Evolutionary conservation across 192 early-diverging fungal genomes (phyloP).

Genomic region (Umbelopsis sp.): DNA sequence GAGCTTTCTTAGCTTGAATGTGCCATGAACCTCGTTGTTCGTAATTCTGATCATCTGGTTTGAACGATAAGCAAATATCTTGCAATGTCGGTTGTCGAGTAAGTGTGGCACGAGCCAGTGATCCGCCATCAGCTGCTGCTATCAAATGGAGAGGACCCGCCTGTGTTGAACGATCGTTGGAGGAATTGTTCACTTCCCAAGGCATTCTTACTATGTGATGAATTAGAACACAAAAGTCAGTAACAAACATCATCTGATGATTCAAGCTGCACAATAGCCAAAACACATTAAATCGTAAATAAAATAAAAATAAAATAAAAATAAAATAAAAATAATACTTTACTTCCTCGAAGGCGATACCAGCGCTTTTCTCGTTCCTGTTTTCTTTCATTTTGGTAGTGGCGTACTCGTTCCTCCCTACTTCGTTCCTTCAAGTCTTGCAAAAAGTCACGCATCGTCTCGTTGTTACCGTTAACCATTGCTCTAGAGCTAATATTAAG

Average conservation of each 20-base stretch:
- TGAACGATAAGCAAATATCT: constrained; percentile 10
- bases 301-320: background rate
- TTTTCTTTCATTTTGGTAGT: constrained; percentile 9
- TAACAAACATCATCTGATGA: too few relatives aligned
- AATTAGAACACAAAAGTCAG: too few relatives aligned
- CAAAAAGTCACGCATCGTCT: constrained; percentile 18
- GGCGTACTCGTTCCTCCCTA: constrained; percentile 13
- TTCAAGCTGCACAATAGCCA: too few relatives aligned
- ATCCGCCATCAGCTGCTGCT: background rate
- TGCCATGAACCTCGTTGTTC: constrained; percentile 11
- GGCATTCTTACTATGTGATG: constrained; percentile 14
- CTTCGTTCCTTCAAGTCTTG: constrained; percentile 9
- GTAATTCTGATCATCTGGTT: background rate
- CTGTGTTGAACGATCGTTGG: background rate
- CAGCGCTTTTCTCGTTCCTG: constrained; percentile 17
- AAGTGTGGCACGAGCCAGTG: background rate
- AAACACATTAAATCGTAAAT: background rate
- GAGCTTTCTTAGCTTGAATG: constrained; percentile 6
- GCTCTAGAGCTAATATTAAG: background rate
- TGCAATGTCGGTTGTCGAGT: constrained; percentile 8
- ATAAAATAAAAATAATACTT: constrained; percentile 3
- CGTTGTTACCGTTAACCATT: constrained; percentile 8
- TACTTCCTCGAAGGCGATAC: constrained; percentile 25
- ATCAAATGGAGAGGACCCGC: constrained; percentile 10
- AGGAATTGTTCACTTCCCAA: background rate